These are phyloP conservation scores for Annulohypoxylon truncatum DNA, from an alignment of 2,329 filamentous ascomycete genomes.

Conservation along the genomic window DNA sequence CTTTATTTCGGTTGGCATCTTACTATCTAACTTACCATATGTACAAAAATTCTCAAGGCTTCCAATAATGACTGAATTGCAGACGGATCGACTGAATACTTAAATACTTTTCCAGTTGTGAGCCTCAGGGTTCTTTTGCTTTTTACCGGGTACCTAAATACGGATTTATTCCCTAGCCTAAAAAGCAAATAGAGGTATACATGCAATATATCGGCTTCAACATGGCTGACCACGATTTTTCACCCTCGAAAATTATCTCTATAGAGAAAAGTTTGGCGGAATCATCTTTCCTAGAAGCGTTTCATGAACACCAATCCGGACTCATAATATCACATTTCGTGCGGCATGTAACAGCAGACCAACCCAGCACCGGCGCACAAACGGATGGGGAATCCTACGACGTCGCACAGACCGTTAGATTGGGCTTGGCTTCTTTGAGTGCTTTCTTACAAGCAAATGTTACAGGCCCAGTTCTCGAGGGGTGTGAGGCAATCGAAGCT, in stretches of 20 bases:
- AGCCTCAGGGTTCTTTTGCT: not conserved
- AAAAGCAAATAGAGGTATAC: not conserved
- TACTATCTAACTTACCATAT: not conserved
- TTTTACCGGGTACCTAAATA: not conserved
- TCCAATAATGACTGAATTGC: not conserved
- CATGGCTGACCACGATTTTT: slow-evolving; percentile 16
- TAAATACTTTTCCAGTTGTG: not conserved
- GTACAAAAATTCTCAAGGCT: not conserved
- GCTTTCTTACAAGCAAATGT: slow-evolving; percentile 80
- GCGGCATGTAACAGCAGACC: slow-evolving; percentile 18
- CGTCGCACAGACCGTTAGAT: slow-evolving; percentile 33
- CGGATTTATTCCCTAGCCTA: not conserved
- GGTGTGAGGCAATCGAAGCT: slow-evolving; percentile 28
- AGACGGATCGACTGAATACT: not conserved
- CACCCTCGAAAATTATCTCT: slow-evolving; percentile 29
- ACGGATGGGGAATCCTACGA: not conserved
- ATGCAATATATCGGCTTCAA: not conserved
- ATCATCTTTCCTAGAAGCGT: slow-evolving; percentile 36
- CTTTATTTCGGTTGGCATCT: too few species aligned
- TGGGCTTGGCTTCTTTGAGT: slow-evolving; percentile 74
- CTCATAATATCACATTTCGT: slow-evolving; percentile 39
- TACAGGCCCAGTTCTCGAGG: slow-evolving; percentile 74
- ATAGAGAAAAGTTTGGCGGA: slow-evolving; percentile 41
- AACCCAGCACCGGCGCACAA: not conserved
- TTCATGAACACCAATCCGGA: slow-evolving; percentile 27